A percentile compares a stretch with the other conserved stretches of the same genome.
Evolutionary conservation across 1,139 yeast species (phyloP).

Genomic region (Debaryomyces fabryi): DNA sequence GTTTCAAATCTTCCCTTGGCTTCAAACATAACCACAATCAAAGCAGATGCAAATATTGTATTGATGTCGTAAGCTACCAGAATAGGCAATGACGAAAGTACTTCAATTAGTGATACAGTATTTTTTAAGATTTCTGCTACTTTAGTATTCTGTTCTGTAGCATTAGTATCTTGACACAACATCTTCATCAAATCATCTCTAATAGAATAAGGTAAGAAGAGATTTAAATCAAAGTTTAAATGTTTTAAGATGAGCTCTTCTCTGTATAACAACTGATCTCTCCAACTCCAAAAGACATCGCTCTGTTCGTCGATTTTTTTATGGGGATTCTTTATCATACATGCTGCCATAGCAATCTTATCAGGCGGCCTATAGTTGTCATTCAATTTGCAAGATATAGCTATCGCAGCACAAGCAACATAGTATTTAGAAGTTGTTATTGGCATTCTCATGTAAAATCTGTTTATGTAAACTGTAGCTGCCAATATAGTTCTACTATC

Average conservation of each 20-base stretch:
- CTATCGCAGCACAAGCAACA: conserved; percentile 49
- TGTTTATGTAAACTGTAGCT: conserved; percentile 43
- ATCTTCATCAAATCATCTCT: conserved; percentile 27
- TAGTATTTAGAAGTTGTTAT: conserved; percentile 49
- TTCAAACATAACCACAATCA: conserved; percentile 34
- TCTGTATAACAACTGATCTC: conserved; percentile 47
- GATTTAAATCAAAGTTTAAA: conserved; percentile 43
- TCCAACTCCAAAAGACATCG: conserved; percentile 49
- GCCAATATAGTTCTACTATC: conserved; percentile 49
- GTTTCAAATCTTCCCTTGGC: conserved; percentile 26
- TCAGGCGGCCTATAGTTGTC: conserved; percentile 50
- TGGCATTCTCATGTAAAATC: conserved; percentile 48
- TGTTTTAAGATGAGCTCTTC: conserved; percentile 46
- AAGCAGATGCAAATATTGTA: conserved; percentile 37
- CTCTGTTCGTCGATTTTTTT: conserved; percentile 43
- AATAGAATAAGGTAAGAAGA: conserved; percentile 43
- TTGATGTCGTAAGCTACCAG: conserved; percentile 38
- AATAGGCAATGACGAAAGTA: conserved; percentile 45
- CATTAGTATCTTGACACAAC: conserved; percentile 5
- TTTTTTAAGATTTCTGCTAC: conserved; percentile 34
- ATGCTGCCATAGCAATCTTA: conserved; percentile 44
- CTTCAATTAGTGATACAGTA: conserved; percentile 39
- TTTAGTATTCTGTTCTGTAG: conserved; percentile 4
- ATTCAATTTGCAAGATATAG: conserved; percentile 46
- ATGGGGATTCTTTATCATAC: conserved; percentile 38